These are phyloP conservation scores for Aspergillus sp. DNA, from an alignment of 2,329 filamentous ascomycete species.

Conservation along the genomic window DNA sequence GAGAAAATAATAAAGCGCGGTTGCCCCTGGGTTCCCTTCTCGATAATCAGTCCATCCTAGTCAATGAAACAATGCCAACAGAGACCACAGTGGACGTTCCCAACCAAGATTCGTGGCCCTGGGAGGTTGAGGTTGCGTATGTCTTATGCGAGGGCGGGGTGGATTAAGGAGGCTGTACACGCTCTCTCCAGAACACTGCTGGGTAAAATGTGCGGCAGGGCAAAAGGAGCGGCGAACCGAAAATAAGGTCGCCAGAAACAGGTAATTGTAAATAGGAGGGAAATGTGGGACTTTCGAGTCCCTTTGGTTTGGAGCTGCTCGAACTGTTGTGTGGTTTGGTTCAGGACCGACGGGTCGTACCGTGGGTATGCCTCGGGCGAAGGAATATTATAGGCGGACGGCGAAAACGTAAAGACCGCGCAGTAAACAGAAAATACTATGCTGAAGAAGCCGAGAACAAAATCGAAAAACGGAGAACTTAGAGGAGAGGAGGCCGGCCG, in stretches of 20 bases:
- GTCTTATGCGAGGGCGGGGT: conserved; percentile 13
- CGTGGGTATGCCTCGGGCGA: conserved; percentile 19
- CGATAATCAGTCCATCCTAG: conserved; percentile 34
- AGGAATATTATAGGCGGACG: conserved; percentile 7
- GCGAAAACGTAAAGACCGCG: not conserved
- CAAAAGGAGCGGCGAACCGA: conserved; percentile 18
- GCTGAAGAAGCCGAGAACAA: conserved; percentile 5
- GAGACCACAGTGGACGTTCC: conserved; percentile 9
- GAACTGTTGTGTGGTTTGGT: conserved; percentile 17
- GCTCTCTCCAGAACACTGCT: conserved; percentile 2
- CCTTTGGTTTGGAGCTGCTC: conserved; percentile 4
- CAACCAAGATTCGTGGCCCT: conserved; percentile 6
- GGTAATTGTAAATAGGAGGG: conserved; percentile 36
- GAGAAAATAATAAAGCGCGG: conserved; percentile 15
- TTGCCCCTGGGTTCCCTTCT: conserved; percentile 14
- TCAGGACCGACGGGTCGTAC: conserved; percentile 19
- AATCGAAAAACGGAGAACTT: not conserved
- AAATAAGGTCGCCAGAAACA: conserved; percentile 27
- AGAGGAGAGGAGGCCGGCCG: not conserved
- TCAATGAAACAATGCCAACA: conserved; percentile 10
- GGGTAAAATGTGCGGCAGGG: conserved; percentile 9
- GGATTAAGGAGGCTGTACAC: conserved; percentile 8
- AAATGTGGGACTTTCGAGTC: conserved; percentile 19
- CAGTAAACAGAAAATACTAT: not conserved
- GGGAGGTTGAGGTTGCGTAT: conserved; percentile 7